Evolutionary conservation across 495 filamentous ascomycete genomes (phyloP).

Genomic region (Pseudomonodictys pantanalensis): DNA sequence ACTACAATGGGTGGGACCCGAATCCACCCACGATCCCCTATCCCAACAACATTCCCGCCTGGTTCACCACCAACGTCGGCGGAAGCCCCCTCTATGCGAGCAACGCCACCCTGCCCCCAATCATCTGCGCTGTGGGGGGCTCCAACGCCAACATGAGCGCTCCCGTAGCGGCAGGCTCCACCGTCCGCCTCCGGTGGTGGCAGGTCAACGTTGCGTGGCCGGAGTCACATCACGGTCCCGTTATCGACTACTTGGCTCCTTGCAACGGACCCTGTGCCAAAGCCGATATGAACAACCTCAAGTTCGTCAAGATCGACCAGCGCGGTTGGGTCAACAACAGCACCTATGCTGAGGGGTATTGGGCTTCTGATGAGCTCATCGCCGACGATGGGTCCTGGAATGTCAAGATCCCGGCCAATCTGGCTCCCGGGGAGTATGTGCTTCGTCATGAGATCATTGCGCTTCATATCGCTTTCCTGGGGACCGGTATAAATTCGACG

Average conservation of each 20-base stretch:
- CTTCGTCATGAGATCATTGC: conserved; percentile 79
- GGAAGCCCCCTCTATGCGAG: conserved; percentile 15
- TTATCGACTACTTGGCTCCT: conserved; percentile 72
- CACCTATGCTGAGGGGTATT: conserved; percentile 50
- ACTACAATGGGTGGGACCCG: conserved; percentile 15
- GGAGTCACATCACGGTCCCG: conserved; percentile 63
- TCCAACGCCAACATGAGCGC: conserved; percentile 19
- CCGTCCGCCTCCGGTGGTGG: conserved; percentile 6
- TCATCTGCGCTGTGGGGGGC: conserved; percentile 12
- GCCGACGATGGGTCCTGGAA: conserved; percentile 66
- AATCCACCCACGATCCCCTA: conserved; percentile 3
- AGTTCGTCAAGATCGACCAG: conserved; percentile 76
- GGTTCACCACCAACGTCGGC: conserved; percentile 21
- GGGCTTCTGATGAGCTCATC: conserved; percentile 67
- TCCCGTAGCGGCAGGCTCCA: conserved; percentile 8
- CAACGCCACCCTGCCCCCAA: conserved; percentile 5
- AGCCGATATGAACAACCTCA: conserved; percentile 60
- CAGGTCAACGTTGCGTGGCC: conserved; percentile 51
- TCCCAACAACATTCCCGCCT: conserved; percentile 11
- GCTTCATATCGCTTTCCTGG: conserved; percentile 61
- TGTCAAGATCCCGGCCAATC: conserved; percentile 62
- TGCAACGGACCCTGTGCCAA: conserved; percentile 67
- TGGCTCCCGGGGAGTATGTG: conserved; percentile 71
- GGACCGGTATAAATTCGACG: conserved; percentile 8
- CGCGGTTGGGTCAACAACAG: conserved; percentile 56